Evolutionary conservation across 2,329 filamentous ascomycete species (phyloP).

Genomic region (Parastagonospora avenae): DNA sequence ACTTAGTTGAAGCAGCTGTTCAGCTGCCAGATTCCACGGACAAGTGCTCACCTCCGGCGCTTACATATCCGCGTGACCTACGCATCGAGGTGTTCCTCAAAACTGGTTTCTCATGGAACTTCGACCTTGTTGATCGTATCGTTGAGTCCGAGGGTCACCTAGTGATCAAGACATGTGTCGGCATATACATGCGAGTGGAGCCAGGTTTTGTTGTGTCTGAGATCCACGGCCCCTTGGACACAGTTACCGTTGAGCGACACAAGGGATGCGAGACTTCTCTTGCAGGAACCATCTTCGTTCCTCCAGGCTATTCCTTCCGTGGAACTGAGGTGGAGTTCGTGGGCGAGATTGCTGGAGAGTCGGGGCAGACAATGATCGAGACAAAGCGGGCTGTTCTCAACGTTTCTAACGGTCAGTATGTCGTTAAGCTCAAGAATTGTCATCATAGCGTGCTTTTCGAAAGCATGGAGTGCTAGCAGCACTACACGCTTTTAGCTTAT

Average conservation of each 20-base stretch:
- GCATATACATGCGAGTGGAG: background rate
- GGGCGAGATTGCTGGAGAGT: background rate
- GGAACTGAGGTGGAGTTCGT: background rate
- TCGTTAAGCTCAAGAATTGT: background rate
- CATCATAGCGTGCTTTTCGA: background rate
- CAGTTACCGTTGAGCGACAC: background rate
- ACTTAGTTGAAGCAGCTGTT: background rate
- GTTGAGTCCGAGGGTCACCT: background rate
- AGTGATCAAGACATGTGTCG: background rate
- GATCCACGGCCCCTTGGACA: background rate
- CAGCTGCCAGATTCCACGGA: background rate
- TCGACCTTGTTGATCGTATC: background rate
- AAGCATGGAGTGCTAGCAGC: background rate
- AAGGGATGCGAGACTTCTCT: background rate
- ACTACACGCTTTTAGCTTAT: background rate
- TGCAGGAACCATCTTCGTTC: background rate
- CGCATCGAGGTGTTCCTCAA: background rate
- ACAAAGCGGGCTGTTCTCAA: background rate
- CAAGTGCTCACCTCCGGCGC: background rate
- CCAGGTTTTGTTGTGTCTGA: background rate
- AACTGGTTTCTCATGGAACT: background rate
- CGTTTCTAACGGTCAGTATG: background rate
- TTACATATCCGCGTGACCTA: background rate
- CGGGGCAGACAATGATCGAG: background rate
- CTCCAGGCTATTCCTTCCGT: background rate